Conservation (phyloP, 352 stramenopile species). For the Saprolegnia diclina region DNA sequence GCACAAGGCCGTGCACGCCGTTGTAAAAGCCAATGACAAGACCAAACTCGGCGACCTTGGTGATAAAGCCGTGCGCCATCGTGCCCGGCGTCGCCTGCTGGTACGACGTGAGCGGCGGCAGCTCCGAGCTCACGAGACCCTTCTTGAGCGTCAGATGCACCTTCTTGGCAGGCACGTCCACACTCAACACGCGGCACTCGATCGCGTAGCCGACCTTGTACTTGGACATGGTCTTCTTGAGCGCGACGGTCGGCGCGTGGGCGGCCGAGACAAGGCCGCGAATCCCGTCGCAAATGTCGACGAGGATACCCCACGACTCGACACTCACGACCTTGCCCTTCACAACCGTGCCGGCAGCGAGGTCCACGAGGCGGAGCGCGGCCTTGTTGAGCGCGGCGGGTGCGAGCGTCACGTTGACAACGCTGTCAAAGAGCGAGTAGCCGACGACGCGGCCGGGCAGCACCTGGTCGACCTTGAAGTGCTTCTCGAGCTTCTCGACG, state of each 20-base stretch:
- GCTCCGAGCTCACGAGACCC: slow-evolving; percentile 62
- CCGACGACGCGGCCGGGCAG: slow-evolving; percentile 74
- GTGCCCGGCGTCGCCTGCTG: slow-evolving; percentile 60
- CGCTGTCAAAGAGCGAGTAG: slow-evolving; percentile 77
- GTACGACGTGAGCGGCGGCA: slow-evolving; percentile 73
- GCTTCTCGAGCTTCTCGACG: slow-evolving; percentile 86
- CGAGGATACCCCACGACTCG: slow-evolving; percentile 74
- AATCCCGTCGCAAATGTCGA: slow-evolving; percentile 83
- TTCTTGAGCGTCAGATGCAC: slow-evolving; percentile 89
- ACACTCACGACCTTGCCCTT: slow-evolving; percentile 76
- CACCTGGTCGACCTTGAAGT: slow-evolving; percentile 54
- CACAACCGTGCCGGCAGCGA: slow-evolving; percentile 67
- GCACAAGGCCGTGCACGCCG: slow-evolving; percentile 91
- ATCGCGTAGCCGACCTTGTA: slow-evolving; percentile 73
- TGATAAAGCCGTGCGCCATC: slow-evolving; percentile 88
- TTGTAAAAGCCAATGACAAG: slow-evolving; percentile 96
- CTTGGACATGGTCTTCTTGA: slow-evolving; percentile 60
- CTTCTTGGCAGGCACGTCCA: slow-evolving; percentile 89
- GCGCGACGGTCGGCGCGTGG: slow-evolving; percentile 66
- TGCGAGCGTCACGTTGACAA: slow-evolving; percentile 82
- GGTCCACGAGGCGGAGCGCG: slow-evolving; percentile 73
- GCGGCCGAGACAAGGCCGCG: slow-evolving; percentile 61
- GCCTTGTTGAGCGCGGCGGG: slow-evolving; percentile 62
- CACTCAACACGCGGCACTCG: slow-evolving; percentile 73
- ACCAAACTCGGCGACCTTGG: slow-evolving; percentile 89